Percentiles rank a stretch among this genome's conserved stretches.
Evolutionary conservation across 805 yeast genomes (phyloP).

Genomic region (Saturnispora kantuleensis): DNA sequence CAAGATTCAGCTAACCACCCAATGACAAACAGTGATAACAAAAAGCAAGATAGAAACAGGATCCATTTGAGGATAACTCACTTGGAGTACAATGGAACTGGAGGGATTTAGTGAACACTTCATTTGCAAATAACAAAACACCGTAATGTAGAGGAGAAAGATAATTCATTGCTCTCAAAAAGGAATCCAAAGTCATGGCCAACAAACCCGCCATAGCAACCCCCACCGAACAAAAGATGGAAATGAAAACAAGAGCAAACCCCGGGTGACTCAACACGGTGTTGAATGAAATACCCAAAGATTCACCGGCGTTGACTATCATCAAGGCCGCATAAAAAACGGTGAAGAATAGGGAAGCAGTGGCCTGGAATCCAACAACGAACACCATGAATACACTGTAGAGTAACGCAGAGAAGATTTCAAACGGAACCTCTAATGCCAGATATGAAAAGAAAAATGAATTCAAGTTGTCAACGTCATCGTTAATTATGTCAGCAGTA

Average conservation of each 20-base stretch:
- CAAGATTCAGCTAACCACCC: conserved; percentile 29
- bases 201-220: conserved; percentile 78
- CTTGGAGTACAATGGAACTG: conserved; percentile 36
- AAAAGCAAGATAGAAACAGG: conserved; percentile 37
- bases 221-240: conserved; percentile 58
- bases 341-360: conserved; percentile 56
- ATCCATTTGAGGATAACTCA: conserved; percentile 23
- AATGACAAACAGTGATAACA: conserved; percentile 33
- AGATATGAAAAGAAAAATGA: conserved; percentile 57
- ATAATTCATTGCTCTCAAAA: conserved; percentile 63
- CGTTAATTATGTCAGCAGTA: too few species aligned
- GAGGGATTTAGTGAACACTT: conserved; percentile 44
- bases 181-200: conserved; percentile 64
- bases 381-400: conserved; percentile 56
- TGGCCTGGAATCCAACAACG: conserved; percentile 65
- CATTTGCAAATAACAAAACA: conserved; percentile 48
- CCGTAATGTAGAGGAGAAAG: conserved; percentile 71
- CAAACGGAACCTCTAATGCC: conserved; percentile 58
- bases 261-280: conserved; percentile 68
- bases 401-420: conserved; percentile 45
- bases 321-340: conserved; percentile 44
- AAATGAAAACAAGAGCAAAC: conserved; percentile 65
- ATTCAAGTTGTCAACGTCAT: conserved; percentile 54
- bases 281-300: conserved; percentile 73
- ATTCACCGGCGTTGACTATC: conserved; percentile 69